Conservation (phyloP, 768 basidiomycete species). For the Tricholoma terreum region DNA sequence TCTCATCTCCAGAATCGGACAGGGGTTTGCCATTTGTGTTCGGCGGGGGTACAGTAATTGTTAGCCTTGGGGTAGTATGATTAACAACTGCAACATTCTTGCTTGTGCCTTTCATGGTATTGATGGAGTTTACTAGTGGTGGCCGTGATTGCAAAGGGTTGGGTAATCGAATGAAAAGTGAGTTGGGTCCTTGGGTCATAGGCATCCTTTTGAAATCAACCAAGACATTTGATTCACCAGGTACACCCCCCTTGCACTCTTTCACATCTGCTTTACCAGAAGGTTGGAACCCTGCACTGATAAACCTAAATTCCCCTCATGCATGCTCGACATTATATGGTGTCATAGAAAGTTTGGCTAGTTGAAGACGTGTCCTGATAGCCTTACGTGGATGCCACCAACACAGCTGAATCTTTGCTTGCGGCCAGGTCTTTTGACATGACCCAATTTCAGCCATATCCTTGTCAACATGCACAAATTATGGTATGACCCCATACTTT, state of each 20-base stretch:
- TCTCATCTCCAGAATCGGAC: too few relatives aligned
- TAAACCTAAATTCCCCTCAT: background rate
- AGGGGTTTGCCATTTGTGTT: too few relatives aligned
- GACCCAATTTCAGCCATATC: background rate
- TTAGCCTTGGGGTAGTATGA: too few relatives aligned
- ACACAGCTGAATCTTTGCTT: background rate
- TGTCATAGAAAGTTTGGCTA: background rate
- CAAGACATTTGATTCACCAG: background rate
- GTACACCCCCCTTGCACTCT: background rate
- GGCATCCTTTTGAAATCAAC: background rate
- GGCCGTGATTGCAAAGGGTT: background rate
- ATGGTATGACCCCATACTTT: too few relatives aligned
- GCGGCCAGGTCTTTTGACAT: background rate
- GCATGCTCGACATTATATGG: background rate
- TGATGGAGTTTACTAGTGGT: too few relatives aligned
- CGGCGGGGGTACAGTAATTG: too few relatives aligned
- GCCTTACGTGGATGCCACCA: background rate
- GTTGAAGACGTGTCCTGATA: background rate
- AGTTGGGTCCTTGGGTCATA: background rate
- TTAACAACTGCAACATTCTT: too few relatives aligned
- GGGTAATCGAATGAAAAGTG: background rate
- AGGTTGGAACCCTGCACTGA: background rate
- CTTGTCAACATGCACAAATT: background rate
- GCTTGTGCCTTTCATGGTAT: too few relatives aligned
- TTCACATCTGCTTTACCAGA: background rate